Base-by-base conservation (phyloP, 2,329 filamentous ascomycete genomes). In the Hypoxylon sp. region DNA sequence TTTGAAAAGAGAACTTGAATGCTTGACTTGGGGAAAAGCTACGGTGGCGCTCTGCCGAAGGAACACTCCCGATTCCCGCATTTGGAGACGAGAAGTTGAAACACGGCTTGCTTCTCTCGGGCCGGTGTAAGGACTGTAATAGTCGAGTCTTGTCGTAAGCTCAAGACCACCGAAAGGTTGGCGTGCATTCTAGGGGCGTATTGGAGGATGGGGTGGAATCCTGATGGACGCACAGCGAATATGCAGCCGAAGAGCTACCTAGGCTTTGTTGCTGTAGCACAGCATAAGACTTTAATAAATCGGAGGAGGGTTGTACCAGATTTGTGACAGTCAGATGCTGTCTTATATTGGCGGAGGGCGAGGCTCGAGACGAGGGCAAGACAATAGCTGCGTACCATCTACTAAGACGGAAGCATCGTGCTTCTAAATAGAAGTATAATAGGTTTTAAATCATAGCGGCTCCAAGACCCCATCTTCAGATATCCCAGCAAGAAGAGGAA, bases 291-390 rank as follows among this genome's bases (percentile, higher is more conserved):
- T 49, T 49, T 56, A 42, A 53, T 60, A 52, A 58, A 63, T 63
- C 54, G 57, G 50, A 48, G 42, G 46, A 17, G 43, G 38, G 57
- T 63, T 31, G 60, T 60, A 63, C 60, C 53, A 63, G 57, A 60
- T 58, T 57, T 60, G 60, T 54, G 60, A 49, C 46, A 60, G 60
- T 58, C 53, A 63, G 48, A 63, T 60, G 52, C 8, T 49, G 35
- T 20, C 31, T 37, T 52, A 35, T 46, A 50, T 40, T 31, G 24
- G 7, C 29, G 23, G 21, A 40, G 15, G 33, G 23, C 48, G 52
- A 21, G 52, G n/a, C n/a, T n/a, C 29, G 29, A 33, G 29, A 15
- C 41, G 42, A n/a, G n/a, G n/a, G n/a, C n/a, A n/a, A n/a, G n/a
- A n/a, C 3, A 11, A 29, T 33, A 33, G 29, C 29, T 15, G n/a